These are phyloP conservation scores for Epichloe elymi DNA, from an alignment of 2,329 filamentous ascomycete species.

Conservation along the genomic window DNA sequence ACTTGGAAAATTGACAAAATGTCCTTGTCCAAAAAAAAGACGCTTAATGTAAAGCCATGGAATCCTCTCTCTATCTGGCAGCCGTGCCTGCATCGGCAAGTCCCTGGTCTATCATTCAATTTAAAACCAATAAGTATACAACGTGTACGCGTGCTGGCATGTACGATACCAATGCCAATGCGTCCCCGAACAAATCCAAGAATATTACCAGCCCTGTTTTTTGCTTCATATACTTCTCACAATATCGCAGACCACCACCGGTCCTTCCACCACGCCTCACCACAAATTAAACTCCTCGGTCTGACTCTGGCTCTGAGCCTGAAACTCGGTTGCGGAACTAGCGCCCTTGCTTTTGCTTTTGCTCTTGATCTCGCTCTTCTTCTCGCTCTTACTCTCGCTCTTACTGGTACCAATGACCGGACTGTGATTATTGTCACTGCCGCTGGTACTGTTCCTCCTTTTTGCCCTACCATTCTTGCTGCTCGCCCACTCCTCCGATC, in stretches of 20 bases:
- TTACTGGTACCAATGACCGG: background rate
- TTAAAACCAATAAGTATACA: too few relatives aligned
- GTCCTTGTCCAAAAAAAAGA: too few relatives aligned
- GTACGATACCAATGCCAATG: background rate
- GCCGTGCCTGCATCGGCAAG: too few relatives aligned
- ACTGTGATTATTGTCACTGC: background rate
- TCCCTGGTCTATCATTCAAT: too few relatives aligned
- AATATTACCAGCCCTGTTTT: too few relatives aligned
- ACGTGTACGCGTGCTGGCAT: background rate
- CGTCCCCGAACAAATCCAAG: background rate
- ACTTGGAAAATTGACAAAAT: slow-evolving; percentile 38
- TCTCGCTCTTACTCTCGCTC: background rate
- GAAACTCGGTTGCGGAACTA: background rate
- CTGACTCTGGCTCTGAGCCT: background rate
- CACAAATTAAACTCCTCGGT: background rate
- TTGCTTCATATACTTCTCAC: too few relatives aligned
- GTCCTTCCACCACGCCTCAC: background rate
- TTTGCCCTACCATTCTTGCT: background rate
- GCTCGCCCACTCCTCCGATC: slow-evolving; percentile 1
- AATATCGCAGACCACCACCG: background rate
- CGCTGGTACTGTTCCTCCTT: background rate
- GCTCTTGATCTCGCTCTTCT: background rate
- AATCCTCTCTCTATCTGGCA: too few relatives aligned
- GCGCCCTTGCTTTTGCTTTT: background rate
- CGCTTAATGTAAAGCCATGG: too few relatives aligned